These are phyloP conservation scores for Heterobasidion irregulare DNA, from an alignment of 1,284 basidiomycete genomes.

Conservation along the genomic window DNA sequence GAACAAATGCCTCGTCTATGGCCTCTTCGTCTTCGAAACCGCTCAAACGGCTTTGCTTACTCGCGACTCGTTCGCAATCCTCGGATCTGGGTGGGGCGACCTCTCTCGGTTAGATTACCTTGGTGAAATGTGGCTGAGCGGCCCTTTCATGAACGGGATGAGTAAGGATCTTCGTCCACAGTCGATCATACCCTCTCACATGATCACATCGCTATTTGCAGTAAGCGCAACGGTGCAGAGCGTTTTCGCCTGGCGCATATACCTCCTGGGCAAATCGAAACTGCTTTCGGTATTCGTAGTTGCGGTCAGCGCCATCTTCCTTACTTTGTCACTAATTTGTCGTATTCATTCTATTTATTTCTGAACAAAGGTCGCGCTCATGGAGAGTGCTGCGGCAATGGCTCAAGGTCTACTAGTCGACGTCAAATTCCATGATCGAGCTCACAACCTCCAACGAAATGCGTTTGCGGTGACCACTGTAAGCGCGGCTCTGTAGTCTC, in stretches of 20 bases:
- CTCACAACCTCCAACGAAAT: not conserved
- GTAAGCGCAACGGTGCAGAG: slow-evolving; percentile 8
- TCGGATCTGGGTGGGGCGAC: slow-evolving; percentile 20
- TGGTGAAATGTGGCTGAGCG: slow-evolving; percentile 15
- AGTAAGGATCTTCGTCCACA: slow-evolving; percentile 8
- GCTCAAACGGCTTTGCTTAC: slow-evolving; percentile 16
- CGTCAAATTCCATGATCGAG: not conserved
- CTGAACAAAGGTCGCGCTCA: slow-evolving; percentile 3
- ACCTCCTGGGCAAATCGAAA: slow-evolving; percentile 6
- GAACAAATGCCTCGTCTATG: slow-evolving; percentile 14
- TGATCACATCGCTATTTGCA: not conserved
- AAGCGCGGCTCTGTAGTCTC: not conserved
- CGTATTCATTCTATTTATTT: not conserved
- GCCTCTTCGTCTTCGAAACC: slow-evolving; percentile 15
- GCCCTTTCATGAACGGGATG: slow-evolving; percentile 16
- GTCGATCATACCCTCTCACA: not conserved
- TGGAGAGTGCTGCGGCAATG: slow-evolving; percentile 3
- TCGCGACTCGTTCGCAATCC: slow-evolving; percentile 15
- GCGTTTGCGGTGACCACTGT: not conserved
- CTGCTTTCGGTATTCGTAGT: slow-evolving; percentile 1
- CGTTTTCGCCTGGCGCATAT: slow-evolving; percentile 12
- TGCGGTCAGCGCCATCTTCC: not conserved
- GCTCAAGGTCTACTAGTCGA: slow-evolving; percentile 7
- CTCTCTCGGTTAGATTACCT: slow-evolving; percentile 4
- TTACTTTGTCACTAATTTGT: not conserved